Evolutionary conservation across 495 filamentous ascomycete species (phyloP), one percentile per base, ranked within the genome.

Genomic region (Annulohypoxylon stygium): DNA sequence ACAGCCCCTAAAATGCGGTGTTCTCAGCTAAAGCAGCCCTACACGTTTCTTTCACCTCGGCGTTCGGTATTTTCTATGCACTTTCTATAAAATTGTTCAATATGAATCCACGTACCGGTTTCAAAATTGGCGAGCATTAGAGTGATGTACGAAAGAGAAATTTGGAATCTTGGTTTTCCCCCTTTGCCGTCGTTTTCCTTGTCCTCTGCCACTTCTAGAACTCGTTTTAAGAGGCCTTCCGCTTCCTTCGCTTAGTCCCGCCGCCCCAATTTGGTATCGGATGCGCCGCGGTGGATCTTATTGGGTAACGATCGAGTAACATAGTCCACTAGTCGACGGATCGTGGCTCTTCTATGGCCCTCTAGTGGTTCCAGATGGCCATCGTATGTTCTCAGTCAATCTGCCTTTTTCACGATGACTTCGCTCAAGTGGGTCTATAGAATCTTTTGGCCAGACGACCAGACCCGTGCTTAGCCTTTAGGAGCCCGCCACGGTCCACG

Each of bases 291-390:
- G 76, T 78, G 76, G 76, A 78, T 78, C 67, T 65, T 26, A 77
- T 76, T 71, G 69, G 71, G 74, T 77, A 78, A 76, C 75, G 71
- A 76, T 75, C 65, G 61, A 67, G 71, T 78, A 76, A 78, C 75
- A 33, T 34, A 53, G 16, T 51, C 76, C 65, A 66, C 71, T 47
- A 65, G 30, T 39, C 43, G 59, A 57, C 57, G 61, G 67, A 43
- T 74, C 62, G 74, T 76, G 62, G 65, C 50, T 37, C 55, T 65
- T 18, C 55, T 70, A 30, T 59, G 65, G 54, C 50, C 51, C 64
- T 60, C 23, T 54, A 69, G 45, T 69, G 68, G 53, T 62, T 66
- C 70, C 53, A 70, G 48, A 30, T 30, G 39, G 14, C 25, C 55
- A 66, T 76, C 70, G 65, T 69, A 76, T 36, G 70, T 70, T 73